Evolutionary conservation across 306 rosid genomes (phyloP).

Genomic region (Sicyos baderoa): DNA sequence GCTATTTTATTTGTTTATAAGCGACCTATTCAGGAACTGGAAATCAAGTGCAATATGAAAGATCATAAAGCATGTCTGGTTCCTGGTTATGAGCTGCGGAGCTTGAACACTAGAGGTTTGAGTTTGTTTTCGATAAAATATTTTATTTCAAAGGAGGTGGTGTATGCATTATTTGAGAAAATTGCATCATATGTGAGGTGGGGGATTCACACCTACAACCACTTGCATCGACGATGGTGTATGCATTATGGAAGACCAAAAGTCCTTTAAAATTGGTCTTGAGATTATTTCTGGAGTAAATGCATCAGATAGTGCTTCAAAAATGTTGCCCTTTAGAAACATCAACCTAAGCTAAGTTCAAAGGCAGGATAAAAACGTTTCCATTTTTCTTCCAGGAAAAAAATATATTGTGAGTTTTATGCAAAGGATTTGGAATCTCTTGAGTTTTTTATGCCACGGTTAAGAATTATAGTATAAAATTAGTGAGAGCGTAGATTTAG

Average conservation of each 20-base stretch:
- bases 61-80: not conserved
- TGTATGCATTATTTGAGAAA: not conserved
- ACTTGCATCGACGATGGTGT: not conserved
- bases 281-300: too few species aligned
- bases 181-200: not conserved
- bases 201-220: not conserved
- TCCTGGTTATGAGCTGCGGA: not conserved
- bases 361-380: not conserved
- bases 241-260: slow-evolving; percentile 8
- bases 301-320: not conserved
- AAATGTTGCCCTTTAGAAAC: not conserved
- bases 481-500: not conserved
- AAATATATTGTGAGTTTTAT: not conserved
- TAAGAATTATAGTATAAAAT: not conserved
- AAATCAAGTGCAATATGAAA: not conserved
- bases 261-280: not conserved
- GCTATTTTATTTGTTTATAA: not conserved
- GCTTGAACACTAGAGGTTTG: not conserved
- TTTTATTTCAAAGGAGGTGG: not conserved
- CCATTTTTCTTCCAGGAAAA: not conserved
- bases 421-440: not conserved
- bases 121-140: not conserved
- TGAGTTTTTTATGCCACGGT: not conserved
- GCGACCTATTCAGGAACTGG: not conserved
- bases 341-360: not conserved